Evolutionary conservation across 2,329 filamentous ascomycete species (phyloP), one percentile per base, ranked within the genome.

Genomic region (Bimuria novae-zelandiae): DNA sequence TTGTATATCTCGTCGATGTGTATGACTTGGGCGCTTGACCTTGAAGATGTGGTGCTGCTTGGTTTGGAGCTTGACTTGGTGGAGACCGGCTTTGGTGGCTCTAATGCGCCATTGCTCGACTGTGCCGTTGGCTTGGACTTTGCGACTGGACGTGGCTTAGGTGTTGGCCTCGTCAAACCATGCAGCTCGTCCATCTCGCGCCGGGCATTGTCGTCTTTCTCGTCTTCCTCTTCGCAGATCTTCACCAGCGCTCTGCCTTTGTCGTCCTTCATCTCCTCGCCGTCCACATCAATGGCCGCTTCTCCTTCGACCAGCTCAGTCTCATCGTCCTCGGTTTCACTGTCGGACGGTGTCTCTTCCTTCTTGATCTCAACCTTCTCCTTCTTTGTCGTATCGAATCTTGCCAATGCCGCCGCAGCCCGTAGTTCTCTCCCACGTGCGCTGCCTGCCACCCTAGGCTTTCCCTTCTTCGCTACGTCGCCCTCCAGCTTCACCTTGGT

Each of bases 391-490:
- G 72, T 72, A 11, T 84, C 88, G 52, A 93, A 90, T 11, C 90
- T 79, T 12, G 88, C 89, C 60, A 93, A 70, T 1, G 90, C 90
- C 2, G 90, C 90, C 5, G 89, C 89, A 1, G 89, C 90, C 51
- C 90, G 78, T 10, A 94, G 76, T 45, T 93, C 90, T 54, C 90
- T 79, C 0, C 90, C 90, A 53, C 90, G 78, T 42, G 85, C 86
- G 67, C 89, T 92, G 8, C 82, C 82, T 3, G 90, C 90, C 10
- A 93, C 89, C 41, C 87, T 81, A 0, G 90, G 90, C 62, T 88
- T 89, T 8, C 80, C 83, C 22, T 82, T 79, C 1, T 82, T 77
- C 45, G 80, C 77, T 62, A 84, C 83, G 43, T 87, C 86, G 29
- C 82, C 82, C 69, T 92, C 89, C 12, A 92, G 74, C 66, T 84